Evolutionary conservation across 2,329 filamentous ascomycete genomes (phyloP).

Genomic region (Huntiella omanensis): DNA sequence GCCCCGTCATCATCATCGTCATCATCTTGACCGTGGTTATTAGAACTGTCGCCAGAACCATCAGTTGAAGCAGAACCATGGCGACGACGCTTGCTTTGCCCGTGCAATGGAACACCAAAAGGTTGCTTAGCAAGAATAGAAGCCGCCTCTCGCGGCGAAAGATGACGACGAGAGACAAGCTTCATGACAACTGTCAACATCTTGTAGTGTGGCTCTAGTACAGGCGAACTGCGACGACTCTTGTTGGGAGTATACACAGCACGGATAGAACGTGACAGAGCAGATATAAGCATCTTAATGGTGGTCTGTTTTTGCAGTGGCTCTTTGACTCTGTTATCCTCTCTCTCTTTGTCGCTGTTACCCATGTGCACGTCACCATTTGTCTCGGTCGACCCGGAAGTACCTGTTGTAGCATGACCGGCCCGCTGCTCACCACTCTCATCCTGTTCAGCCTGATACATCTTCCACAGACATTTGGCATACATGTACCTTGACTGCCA

Average conservation of each 20-base stretch:
- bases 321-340: neutral
- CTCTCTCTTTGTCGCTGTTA: slow-evolving; percentile 7
- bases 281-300: slow-evolving; percentile 25
- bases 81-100: slow-evolving; percentile 17
- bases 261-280: slow-evolving; percentile 31
- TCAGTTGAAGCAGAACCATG: slow-evolving; percentile 16
- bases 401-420: neutral
- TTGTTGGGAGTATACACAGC: slow-evolving; percentile 33
- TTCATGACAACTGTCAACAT: slow-evolving; percentile 69
- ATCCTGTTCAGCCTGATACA: slow-evolving; percentile 29
- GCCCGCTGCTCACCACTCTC: slow-evolving; percentile 6
- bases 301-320: slow-evolving; percentile 17
- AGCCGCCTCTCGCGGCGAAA: slow-evolving; percentile 29
- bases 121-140: slow-evolving; percentile 37
- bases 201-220: slow-evolving; percentile 86
- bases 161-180: slow-evolving; percentile 40
- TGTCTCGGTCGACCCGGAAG: neutral
- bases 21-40: slow-evolving; percentile 21
- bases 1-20: slow-evolving; percentile 10
- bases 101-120: slow-evolving; percentile 21
- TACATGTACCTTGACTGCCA: slow-evolving; percentile 46
- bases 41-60: slow-evolving; percentile 12
- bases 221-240: slow-evolving; percentile 45
- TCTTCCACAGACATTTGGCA: slow-evolving; percentile 44
- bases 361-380: slow-evolving; percentile 13